A percentile compares a stretch with the other conserved stretches of the same genome.
phyloP scores from a whole-genome alignment of 2,329 filamentous ascomycete species.

The Fusarium hostae region DNA sequence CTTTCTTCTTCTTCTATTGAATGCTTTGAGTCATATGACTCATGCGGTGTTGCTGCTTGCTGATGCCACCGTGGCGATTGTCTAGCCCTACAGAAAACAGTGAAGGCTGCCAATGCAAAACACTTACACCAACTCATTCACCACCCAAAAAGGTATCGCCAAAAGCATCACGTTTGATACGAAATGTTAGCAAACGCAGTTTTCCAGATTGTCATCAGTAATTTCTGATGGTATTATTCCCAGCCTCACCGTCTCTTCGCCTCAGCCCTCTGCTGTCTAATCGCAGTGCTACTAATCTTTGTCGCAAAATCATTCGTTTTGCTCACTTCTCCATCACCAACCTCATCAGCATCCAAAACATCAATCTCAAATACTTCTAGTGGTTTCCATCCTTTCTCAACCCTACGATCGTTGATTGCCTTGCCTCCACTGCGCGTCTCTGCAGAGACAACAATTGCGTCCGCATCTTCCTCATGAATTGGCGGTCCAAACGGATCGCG shows the following conservation, averaged over 20 bases:
- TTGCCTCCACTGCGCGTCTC: constrained; percentile 87
- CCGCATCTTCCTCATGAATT: constrained; percentile 81
- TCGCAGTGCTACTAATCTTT: constrained; percentile 65
- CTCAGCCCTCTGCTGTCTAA: background rate
- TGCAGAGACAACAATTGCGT: constrained; percentile 84
- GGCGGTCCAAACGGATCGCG: constrained; percentile 92
- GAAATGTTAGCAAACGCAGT: accelerated
- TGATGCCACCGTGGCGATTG: background rate
- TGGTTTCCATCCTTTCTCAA: constrained; percentile 77
- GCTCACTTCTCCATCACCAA: constrained; percentile 50
- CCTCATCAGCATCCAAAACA: constrained; percentile 73
- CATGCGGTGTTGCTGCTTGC: background rate
- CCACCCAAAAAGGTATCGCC: background rate
- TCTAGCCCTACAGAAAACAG: background rate
- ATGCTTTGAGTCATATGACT: background rate
- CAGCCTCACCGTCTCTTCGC: background rate
- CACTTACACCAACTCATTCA: background rate
- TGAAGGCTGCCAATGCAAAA: background rate
- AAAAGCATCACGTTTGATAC: background rate
- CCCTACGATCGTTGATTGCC: constrained; percentile 86
- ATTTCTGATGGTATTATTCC: background rate
- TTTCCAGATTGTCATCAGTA: accelerated
- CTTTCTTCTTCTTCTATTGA: background rate
- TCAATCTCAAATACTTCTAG: constrained; percentile 90
- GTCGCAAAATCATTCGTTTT: constrained; percentile 73